Evolutionary conservation across 2,329 filamentous ascomycete species (phyloP), one percentile per base, ranked within the genome.

Genomic region (Trichophyton simii): DNA sequence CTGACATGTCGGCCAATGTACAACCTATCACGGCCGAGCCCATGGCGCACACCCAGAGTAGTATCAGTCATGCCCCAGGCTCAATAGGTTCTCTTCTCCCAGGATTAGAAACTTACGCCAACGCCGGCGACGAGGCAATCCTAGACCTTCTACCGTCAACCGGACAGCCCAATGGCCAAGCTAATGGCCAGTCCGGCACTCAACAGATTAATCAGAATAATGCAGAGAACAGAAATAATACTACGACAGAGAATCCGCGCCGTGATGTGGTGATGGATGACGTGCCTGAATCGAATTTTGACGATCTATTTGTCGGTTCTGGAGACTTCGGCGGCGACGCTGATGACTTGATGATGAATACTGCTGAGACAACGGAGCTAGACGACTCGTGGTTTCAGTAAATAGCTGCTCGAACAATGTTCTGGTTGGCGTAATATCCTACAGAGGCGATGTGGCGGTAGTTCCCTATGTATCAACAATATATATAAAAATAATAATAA

Each of bases 211-310:
- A 36, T 15, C 52, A 28, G 57, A 36, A 7, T 31, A 59, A 41
- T 22, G 18, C n/a, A 44, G 41, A 60, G 15, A 28, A 61, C 65
- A 25, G 46, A 4, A 31, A 57, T 52, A 52, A 48, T 48, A 62
- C 9, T 15, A 64, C 62, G 58, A 18, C n/a, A 15, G 44, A 31
- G 18, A 63, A 66, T 57, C 65, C n/a, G 65, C 63, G 61, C 25
- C 46, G 67, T n/a, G 63, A 65, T 57, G 62, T 59, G 57, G 62
- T 41, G 61, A 69, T 66, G 68, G 67, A 62, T 59, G 68, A 68
- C 31, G 63, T 76, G 66, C 72, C 67, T 1, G 72, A 75, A 64
- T 77, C 76, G 18, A 76, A 71, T 63, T 78, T 78, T 61, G 76
- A 78, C 60, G 73, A 77, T 59, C 62, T 76, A n/a, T 75, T 77